phyloP scores from a whole-genome alignment of 768 basidiomycete species.

The Fomitopsis serialis region DNA sequence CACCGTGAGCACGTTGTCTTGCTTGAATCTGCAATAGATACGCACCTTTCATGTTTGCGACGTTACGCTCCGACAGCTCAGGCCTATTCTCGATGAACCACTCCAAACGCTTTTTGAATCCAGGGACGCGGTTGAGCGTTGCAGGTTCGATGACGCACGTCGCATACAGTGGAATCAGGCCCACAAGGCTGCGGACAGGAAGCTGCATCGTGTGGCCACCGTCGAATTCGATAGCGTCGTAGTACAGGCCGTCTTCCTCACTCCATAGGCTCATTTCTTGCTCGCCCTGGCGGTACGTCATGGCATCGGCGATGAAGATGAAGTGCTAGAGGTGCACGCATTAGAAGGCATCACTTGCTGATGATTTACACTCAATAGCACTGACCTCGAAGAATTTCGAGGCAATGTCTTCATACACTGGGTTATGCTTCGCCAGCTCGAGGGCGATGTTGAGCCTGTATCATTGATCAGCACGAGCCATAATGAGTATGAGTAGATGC shows the following conservation, averaged over 20 bases:
- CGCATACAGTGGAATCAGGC: slow-evolving; percentile 95
- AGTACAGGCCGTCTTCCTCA: slow-evolving; percentile 97
- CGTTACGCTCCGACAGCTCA: slow-evolving; percentile 82
- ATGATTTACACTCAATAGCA: not conserved
- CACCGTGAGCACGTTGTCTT: no score
- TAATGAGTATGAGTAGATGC: not conserved
- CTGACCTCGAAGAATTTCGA: slow-evolving; percentile 92
- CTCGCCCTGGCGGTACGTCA: slow-evolving; percentile 86
- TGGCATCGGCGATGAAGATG: slow-evolving; percentile 97
- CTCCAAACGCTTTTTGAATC: slow-evolving; percentile 98
- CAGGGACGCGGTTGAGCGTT: slow-evolving; percentile 86
- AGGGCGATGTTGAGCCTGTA: slow-evolving; percentile 91
- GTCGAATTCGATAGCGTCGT: slow-evolving; percentile 91
- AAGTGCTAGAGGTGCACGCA: slow-evolving; percentile 66
- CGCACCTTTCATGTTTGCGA: slow-evolving; percentile 91
- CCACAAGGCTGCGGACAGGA: slow-evolving; percentile 91
- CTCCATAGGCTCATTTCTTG: slow-evolving; percentile 87
- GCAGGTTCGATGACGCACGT: slow-evolving; percentile 91
- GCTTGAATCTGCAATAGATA: not conserved
- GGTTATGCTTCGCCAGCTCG: slow-evolving; percentile 95
- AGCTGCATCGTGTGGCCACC: slow-evolving; percentile 81
- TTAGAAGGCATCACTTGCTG: not conserved
- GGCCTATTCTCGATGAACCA: slow-evolving; percentile 97
- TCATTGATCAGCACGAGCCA: not conserved
- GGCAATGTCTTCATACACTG: slow-evolving; percentile 97